Evolutionary conservation across 2,329 filamentous ascomycete species (phyloP), one percentile per base, ranked within the genome.

Genomic region (Myriosclerotinia curreyana): DNA sequence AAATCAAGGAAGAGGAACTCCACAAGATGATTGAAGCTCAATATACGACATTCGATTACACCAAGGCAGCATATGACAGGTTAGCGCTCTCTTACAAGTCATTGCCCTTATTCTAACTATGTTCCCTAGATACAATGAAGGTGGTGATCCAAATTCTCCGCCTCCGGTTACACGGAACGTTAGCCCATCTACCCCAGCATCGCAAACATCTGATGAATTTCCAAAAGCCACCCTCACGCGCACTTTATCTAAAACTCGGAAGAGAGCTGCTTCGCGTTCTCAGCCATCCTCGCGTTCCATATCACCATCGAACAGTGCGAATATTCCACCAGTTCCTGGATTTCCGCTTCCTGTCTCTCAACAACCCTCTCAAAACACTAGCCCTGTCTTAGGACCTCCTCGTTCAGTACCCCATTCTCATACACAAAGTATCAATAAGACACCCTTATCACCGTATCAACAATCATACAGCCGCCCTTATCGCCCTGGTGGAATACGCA

Each of bases 41-140:
- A 72, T 99, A 98, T 74, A 87, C 90, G 75, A 91, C 93, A 0
- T 99, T 98, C 75, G 95, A 99, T 76, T 99, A 99, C 77, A 97
- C 93, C 0, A 79, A 88, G 3, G 87, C 91, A 25, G 89, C 87
- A 4, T 94, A 92, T 72, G 87, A 88, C 73, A 88, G 88, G 83
- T 92, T 81, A 68, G 86, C 72, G 40, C 50, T 51, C 44, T 42
- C 25, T 46, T 48, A 14, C 51, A 55, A 46, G 56, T 28, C 52
- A 28, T 62, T 62, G 34, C 51, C 49, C 62, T 67, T 54, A 67
- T 63, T 64, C 55, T 66, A 54, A 68, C 42, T 48, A 69, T 59
- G 50, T 64, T 64, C 53, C 52, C 58, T 62, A 77, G 76, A 68
- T 76, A 75, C 63, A 68, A 71, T 60, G 74, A 71, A 65, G 71